These are phyloP conservation scores for Candida smagusa DNA, from an alignment of 1,139 yeast genomes.

Conservation along the genomic window DNA sequence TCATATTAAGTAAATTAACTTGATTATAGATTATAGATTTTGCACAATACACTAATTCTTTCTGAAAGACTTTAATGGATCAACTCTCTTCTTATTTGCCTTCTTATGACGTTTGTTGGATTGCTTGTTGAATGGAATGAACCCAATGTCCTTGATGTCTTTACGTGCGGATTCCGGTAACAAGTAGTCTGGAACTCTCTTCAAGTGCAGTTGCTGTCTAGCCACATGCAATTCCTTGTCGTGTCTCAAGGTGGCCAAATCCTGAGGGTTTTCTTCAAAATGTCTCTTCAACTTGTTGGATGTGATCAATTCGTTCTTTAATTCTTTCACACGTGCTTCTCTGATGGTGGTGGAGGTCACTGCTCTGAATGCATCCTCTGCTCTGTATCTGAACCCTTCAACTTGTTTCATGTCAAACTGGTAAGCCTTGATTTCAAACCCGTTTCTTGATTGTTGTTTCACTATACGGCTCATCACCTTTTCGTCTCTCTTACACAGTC, in stretches of 20 bases:
- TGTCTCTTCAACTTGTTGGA: slow-evolving; percentile 91
- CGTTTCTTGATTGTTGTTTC: slow-evolving; percentile 71
- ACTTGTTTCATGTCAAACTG: slow-evolving; percentile 90
- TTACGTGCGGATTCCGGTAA: slow-evolving; percentile 76
- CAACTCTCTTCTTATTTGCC: slow-evolving; percentile 37
- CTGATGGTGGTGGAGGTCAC: slow-evolving; percentile 87
- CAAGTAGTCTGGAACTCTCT: slow-evolving; percentile 88
- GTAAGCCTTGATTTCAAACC: slow-evolving; percentile 76
- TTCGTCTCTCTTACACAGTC: slow-evolving; percentile 79
- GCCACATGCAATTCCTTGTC: slow-evolving; percentile 86
- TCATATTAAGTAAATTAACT: slow-evolving; percentile 41
- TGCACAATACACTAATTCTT: slow-evolving; percentile 1
- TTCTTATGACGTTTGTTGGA: slow-evolving; percentile 40
- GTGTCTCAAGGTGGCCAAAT: slow-evolving; percentile 81
- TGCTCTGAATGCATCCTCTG: slow-evolving; percentile 95
- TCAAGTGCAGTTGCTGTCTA: slow-evolving; percentile 79
- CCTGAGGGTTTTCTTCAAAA: slow-evolving; percentile 98
- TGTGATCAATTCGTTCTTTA: slow-evolving; percentile 80
- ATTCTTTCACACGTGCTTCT: slow-evolving; percentile 90
- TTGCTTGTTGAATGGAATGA: slow-evolving; percentile 71
- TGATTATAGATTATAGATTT: slow-evolving; percentile 3
- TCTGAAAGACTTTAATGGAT: slow-evolving; percentile 63
- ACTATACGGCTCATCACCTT: slow-evolving; percentile 74
- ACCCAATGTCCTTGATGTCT: slow-evolving; percentile 60
- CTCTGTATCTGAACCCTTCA: slow-evolving; percentile 93